Conservation (phyloP, 495 filamentous ascomycete species). For the Beverwykella pulmonaria region DNA sequence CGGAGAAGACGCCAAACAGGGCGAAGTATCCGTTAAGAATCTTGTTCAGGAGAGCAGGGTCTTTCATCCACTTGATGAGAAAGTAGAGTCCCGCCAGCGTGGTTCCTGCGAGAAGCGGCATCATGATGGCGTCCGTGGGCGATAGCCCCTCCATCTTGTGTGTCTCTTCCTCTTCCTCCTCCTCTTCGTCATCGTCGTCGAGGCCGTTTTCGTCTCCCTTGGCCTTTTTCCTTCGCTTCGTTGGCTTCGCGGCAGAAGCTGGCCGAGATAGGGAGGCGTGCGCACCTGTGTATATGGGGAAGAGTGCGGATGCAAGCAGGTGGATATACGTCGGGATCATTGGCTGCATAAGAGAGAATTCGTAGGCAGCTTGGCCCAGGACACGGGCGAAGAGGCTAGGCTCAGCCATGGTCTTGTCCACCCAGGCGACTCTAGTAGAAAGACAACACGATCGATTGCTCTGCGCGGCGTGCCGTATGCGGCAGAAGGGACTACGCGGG, state of each 20-base stretch:
- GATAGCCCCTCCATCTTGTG: constrained; percentile 73
- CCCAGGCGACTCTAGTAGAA: neutral
- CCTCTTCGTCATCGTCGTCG: constrained; percentile 53
- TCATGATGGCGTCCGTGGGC: constrained; percentile 81
- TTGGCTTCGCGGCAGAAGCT: constrained; percentile 70
- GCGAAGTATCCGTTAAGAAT: constrained; percentile 86
- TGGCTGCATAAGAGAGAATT: constrained; percentile 56
- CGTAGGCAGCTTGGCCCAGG: constrained; percentile 54
- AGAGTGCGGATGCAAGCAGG: constrained; percentile 66
- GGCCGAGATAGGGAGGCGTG: constrained; percentile 74
- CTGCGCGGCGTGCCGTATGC: neutral
- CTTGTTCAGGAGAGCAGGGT: constrained; percentile 79
- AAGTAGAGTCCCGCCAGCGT: constrained; percentile 80
- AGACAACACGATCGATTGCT: neutral
- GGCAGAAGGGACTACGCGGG: neutral
- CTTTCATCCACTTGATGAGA: constrained; percentile 84
- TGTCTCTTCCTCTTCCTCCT: constrained; percentile 54
- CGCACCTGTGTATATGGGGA: constrained; percentile 72
- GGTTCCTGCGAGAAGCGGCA: constrained; percentile 77
- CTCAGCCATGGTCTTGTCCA: constrained; percentile 31
- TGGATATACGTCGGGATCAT: constrained; percentile 69
- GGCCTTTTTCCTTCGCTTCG: constrained; percentile 45
- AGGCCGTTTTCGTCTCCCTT: constrained; percentile 56
- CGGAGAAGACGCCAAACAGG: constrained; percentile 71
- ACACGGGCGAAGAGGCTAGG: constrained; percentile 53